Evolutionary conservation across 495 filamentous ascomycete genomes (phyloP).

Genomic region (Neurospora sp.): DNA sequence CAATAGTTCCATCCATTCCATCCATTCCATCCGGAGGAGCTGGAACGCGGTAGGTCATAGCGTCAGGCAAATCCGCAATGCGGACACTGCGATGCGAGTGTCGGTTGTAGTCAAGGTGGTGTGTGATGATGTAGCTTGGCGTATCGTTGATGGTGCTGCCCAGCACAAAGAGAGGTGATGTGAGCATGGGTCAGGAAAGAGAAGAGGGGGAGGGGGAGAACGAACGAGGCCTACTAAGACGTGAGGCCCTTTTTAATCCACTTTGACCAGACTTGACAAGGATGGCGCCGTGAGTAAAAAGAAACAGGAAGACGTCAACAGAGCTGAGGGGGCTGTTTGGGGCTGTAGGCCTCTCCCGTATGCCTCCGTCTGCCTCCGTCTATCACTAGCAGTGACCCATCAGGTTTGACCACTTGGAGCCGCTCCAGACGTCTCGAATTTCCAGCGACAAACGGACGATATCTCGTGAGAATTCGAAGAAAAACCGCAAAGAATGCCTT

Average conservation of each 20-base stretch:
- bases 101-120: not conserved
- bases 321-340: not conserved
- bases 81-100: not conserved
- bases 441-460: not conserved
- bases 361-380: not conserved
- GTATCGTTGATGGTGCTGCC: not conserved
- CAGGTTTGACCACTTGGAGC: not conserved
- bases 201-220: not conserved
- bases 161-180: no score
- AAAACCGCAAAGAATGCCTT: not conserved
- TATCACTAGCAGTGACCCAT: not conserved
- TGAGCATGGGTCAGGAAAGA: no score
- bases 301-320: not conserved
- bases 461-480: not conserved
- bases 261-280: not conserved
- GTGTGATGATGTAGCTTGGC: not conserved
- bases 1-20: not conserved
- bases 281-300: not conserved
- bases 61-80: no score
- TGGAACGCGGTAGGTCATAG: no score
- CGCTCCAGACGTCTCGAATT: not conserved
- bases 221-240: not conserved
- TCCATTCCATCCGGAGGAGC: no score
- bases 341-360: not conserved
- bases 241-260: not conserved